These are phyloP conservation scores for Quercus cerris DNA, from an alignment of 306 rosid species.

Conservation along the genomic window DNA sequence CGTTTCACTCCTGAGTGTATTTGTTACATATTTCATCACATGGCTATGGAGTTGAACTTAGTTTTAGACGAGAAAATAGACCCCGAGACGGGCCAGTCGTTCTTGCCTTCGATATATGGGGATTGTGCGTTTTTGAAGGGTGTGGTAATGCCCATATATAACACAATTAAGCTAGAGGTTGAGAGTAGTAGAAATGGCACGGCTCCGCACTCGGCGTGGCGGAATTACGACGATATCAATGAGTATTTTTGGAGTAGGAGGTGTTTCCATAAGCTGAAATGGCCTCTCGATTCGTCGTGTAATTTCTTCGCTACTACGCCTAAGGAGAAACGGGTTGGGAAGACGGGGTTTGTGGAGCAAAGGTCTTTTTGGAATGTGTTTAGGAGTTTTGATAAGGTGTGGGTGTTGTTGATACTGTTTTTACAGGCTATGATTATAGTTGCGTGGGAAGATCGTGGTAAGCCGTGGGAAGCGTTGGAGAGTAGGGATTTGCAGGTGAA, in stretches of 20 bases:
- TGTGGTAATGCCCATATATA: conserved; percentile 72
- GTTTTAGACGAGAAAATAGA: conserved; percentile 52
- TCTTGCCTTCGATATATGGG: conserved; percentile 59
- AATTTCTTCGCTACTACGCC: conserved; percentile 66
- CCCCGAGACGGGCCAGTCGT: conserved; percentile 59
- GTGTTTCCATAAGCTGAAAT: conserved; percentile 58
- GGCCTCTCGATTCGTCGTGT: conserved; percentile 55
- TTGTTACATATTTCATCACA: conserved; percentile 68
- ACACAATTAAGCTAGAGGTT: conserved; percentile 61
- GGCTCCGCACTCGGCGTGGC: conserved; percentile 94
- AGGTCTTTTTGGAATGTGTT: conserved; percentile 93
- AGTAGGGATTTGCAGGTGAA: conserved; percentile 54
- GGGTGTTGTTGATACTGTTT: conserved; percentile 79
- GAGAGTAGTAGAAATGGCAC: conserved; percentile 76
- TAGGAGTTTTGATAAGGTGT: conserved; percentile 83
- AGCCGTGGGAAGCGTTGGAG: conserved; percentile 65
- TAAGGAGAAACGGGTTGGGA: conserved; percentile 65
- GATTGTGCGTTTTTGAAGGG: conserved; percentile 62
- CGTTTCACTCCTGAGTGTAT: conserved; percentile 77
- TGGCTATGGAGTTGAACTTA: conserved; percentile 79
- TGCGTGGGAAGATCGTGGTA: conserved; percentile 56
- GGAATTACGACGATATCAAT: conserved; percentile 86
- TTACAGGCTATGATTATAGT: conserved; percentile 76
- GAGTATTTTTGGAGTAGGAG: conserved; percentile 92
- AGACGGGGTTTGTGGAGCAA: conserved; percentile 95